phyloP scores from a whole-genome alignment of 164 flowering plant genomes.

The Malania oleifera region DNA sequence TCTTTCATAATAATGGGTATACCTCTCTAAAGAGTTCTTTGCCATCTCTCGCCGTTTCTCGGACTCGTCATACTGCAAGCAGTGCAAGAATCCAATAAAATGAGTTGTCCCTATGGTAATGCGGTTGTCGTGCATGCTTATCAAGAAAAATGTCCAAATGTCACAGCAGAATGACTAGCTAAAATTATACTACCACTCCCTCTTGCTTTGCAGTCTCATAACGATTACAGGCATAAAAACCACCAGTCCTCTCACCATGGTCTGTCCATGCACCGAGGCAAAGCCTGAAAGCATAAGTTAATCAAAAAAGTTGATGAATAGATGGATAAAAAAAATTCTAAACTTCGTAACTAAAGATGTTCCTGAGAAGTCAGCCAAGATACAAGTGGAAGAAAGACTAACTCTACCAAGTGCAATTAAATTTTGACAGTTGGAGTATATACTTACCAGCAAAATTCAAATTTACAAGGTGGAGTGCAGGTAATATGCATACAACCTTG shows the following conservation, averaged over 20 bases:
- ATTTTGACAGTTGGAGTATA: too few species aligned
- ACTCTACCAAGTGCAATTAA: too few species aligned
- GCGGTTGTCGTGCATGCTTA: too few species aligned
- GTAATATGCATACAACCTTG: slow-evolving; percentile 92
- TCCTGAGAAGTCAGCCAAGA: too few species aligned
- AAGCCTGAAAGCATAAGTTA: slow-evolving; percentile 34
- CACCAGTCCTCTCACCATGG: slow-evolving; percentile 69
- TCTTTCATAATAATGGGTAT: slow-evolving; percentile 89
- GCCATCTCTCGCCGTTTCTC: slow-evolving; percentile 83
- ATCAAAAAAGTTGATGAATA: slow-evolving; percentile 1
- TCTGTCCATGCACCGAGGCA: slow-evolving; percentile 66
- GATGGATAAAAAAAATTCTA: neutral
- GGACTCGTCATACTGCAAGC: slow-evolving; percentile 76
- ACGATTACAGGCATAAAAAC: slow-evolving; percentile 59
- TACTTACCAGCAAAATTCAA: slow-evolving; percentile 81
- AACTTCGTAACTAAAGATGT: too few species aligned
- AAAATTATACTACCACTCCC: too few species aligned
- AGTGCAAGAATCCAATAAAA: too few species aligned
- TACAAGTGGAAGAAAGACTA: neutral
- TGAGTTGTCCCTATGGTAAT: too few species aligned
- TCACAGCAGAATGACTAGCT: too few species aligned
- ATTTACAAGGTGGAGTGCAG: slow-evolving; percentile 67
- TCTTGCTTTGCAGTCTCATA: slow-evolving; percentile 58
- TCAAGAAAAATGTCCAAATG: too few species aligned
- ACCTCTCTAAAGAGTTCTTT: slow-evolving; percentile 72